Base-by-base conservation (phyloP, 179 eudicot species). In the Sideroxylon spinosum region DNA sequence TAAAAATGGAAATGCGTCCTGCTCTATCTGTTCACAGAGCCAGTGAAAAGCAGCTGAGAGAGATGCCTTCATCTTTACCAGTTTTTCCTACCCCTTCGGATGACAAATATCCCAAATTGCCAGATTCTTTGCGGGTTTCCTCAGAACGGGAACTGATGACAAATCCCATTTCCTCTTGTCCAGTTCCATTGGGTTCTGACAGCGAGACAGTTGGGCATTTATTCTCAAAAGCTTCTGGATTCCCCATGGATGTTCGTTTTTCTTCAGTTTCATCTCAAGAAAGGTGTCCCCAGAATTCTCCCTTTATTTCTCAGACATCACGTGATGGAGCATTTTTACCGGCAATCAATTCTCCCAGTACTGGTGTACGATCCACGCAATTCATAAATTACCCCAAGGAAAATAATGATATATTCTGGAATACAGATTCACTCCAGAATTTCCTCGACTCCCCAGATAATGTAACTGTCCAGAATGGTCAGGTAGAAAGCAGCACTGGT, bases 11-110 rank as follows among this genome's bases (percentile, higher is more conserved):
- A 25, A 84, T 87, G 66, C 82, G 75, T 26, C 86, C 85, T 76
- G 85, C 88, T 83, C 69, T 86, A 70, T 90, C 83, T 44, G 73
- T 86, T 82, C 89, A 83, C 78, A 86, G 87, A 85, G 80, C 87
- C 56, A 79, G 85, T 79, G 81, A 84, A 72, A 78, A 82, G 68
- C 78, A 84, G 72, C 72, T 87, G 71, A 74, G 57, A 32, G 55
- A 72, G 59, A 73, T 86, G 72, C 87, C 93, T 63, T 81, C 87
- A 79, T 82, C 91, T 75, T 79, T 87, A 73, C 85, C 88, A 46
- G 89, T 78, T 71, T 83, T 91, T 48, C 74, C 86, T 61, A 60
- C 83, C 81, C 82, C 79, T 71, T 60, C 74, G 60, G 89, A 80
- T 63, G 92, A 80, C 74, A 86, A 86, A 73, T 87, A 75, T 73